These are phyloP conservation scores for Tolypocladium amazonense DNA, from an alignment of 2,329 filamentous ascomycete species.

Conservation along the genomic window DNA sequence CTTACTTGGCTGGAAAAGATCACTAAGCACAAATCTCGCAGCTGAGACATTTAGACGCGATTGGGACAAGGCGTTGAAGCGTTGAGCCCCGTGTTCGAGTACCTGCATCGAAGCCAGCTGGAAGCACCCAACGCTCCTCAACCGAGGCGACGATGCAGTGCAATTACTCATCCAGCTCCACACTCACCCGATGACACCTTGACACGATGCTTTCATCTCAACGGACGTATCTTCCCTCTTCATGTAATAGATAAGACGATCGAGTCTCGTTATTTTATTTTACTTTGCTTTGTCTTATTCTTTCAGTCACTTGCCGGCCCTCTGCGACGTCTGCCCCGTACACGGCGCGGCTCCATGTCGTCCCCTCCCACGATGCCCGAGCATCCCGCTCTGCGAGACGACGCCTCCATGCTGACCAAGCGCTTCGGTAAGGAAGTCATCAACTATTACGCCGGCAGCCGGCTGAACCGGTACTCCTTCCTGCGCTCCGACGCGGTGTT, in stretches of 20 bases:
- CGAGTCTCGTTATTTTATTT: background rate
- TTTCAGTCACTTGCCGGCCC: background rate
- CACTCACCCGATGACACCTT: background rate
- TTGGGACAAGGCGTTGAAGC: no score
- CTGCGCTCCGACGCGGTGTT: slow-evolving; percentile 62
- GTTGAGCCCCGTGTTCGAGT: no score
- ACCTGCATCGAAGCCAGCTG: background rate
- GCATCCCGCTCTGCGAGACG: slow-evolving; percentile 31
- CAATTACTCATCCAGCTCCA: slow-evolving; percentile 1
- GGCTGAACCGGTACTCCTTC: slow-evolving; percentile 71
- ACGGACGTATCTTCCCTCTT: no score
- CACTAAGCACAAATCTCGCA: no score
- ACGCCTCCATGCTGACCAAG: slow-evolving; percentile 58
- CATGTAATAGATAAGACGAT: no score
- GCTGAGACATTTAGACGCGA: no score
- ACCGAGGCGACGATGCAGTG: background rate
- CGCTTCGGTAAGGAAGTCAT: slow-evolving; percentile 71
- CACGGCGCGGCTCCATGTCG: background rate
- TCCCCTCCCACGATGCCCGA: slow-evolving; percentile 27
- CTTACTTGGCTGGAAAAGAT: no score
- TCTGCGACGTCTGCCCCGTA: background rate
- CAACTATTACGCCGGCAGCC: slow-evolving; percentile 76
- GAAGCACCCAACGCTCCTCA: background rate
- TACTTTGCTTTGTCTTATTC: no score
- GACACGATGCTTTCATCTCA: background rate